phyloP scores from a whole-genome alignment of 2,329 filamentous ascomycete genomes.

The Claviceps capensis region DNA sequence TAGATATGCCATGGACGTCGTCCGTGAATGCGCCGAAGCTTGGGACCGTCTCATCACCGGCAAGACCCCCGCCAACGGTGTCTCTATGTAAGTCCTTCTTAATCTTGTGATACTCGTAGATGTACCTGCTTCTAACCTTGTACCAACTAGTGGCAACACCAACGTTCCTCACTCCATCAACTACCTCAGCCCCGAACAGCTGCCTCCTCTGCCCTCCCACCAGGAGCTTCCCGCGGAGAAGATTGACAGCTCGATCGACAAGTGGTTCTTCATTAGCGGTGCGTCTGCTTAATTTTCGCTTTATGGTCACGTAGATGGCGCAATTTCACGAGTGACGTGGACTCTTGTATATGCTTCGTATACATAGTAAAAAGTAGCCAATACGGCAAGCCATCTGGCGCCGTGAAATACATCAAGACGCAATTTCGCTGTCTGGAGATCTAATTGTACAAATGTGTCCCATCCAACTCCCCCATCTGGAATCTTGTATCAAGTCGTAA shows the following conservation, averaged over 20 bases:
- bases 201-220: constrained; percentile 63
- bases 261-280: constrained; percentile 99
- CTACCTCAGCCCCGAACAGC: constrained; percentile 54
- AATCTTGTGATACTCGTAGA: background rate
- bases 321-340: constrained; percentile 1
- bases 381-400: background rate
- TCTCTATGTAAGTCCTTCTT: constrained; percentile 56
- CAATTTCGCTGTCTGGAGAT: background rate
- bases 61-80: constrained; percentile 64
- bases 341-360: background rate
- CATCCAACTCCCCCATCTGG: constrained; percentile 6
- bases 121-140: constrained; percentile 13
- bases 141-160: constrained; percentile 57
- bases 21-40: constrained; percentile 90
- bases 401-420: constrained; percentile 18
- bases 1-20: constrained; percentile 86
- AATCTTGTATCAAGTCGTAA: background rate
- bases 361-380: constrained; percentile 4
- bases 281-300: constrained; percentile 59
- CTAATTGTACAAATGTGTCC: constrained; percentile 8
- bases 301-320: background rate
- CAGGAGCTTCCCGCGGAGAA: constrained; percentile 74
- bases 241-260: constrained; percentile 94
- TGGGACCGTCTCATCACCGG: constrained; percentile 94
- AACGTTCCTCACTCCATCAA: constrained; percentile 60